phyloP scores from a whole-genome alignment of 768 basidiomycete genomes.

The Phylloporus arenicola region DNA sequence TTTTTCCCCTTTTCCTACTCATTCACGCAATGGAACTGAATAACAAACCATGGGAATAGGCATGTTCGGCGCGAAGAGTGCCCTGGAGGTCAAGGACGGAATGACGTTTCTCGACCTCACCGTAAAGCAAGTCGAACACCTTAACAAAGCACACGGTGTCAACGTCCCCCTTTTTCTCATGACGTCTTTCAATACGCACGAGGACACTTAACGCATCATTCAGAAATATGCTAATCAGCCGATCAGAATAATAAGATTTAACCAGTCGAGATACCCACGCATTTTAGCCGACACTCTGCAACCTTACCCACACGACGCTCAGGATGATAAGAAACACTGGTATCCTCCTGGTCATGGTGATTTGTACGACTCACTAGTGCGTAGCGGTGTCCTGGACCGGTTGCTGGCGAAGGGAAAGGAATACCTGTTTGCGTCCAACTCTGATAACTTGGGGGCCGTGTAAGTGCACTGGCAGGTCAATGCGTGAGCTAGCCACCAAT shows the following conservation, averaged over 20 bases:
- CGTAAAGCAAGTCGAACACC: slow-evolving; percentile 92
- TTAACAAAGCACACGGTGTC: slow-evolving; percentile 77
- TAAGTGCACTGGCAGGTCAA: slow-evolving; percentile 32
- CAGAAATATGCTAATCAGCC: slow-evolving; percentile 96
- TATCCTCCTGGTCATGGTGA: slow-evolving; percentile 98
- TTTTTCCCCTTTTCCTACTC: neutral
- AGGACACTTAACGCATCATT: slow-evolving; percentile 93
- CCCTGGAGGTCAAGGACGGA: slow-evolving; percentile 94
- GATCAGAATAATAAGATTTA: slow-evolving; percentile 87
- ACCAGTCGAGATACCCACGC: slow-evolving; percentile 91
- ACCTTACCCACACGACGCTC: slow-evolving; percentile 71
- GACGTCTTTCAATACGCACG: slow-evolving; percentile 98
- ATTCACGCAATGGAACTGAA: neutral
- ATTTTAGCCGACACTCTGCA: slow-evolving; percentile 86
- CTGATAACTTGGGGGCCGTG: slow-evolving; percentile 93
- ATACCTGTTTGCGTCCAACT: slow-evolving; percentile 96
- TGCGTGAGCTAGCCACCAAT: slow-evolving; percentile 5
- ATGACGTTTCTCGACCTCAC: slow-evolving; percentile 97
- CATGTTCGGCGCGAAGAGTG: slow-evolving; percentile 84
- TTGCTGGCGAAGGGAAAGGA: slow-evolving; percentile 89
- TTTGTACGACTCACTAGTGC: slow-evolving; percentile 86
- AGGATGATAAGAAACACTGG: slow-evolving; percentile 87
- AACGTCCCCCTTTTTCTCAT: slow-evolving; percentile 97
- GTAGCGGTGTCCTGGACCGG: slow-evolving; percentile 88
- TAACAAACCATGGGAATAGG: slow-evolving; percentile 34